Evolutionary conservation across 495 filamentous ascomycete genomes (phyloP).

Genomic region (Bryoglossum gracile): DNA sequence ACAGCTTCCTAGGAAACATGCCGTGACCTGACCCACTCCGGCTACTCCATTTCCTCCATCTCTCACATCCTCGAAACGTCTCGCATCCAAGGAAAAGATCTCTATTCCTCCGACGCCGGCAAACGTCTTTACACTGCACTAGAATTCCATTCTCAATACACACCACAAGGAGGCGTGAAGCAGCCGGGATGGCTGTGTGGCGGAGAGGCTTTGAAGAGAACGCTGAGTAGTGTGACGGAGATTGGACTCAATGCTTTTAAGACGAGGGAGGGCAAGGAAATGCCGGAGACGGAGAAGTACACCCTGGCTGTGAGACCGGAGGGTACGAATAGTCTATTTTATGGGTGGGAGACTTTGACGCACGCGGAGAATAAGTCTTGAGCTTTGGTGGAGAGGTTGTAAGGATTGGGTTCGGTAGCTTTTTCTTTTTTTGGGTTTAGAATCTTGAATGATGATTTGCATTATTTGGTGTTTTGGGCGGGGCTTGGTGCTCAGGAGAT

Average conservation of each 20-base stretch:
- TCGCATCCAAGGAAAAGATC: slow-evolving; percentile 27
- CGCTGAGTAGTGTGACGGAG: slow-evolving; percentile 18
- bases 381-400: too few species aligned
- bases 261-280: slow-evolving; percentile 15
- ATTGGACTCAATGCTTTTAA: slow-evolving; percentile 26
- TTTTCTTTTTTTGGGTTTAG: too few species aligned
- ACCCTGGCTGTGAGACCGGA: slow-evolving; percentile 19
- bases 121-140: slow-evolving; percentile 21
- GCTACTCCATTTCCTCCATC: slow-evolving; percentile 26
- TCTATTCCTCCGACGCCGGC: slow-evolving; percentile 21
- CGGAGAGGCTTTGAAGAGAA: neutral
- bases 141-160: slow-evolving; percentile 23
- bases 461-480: too few species aligned
- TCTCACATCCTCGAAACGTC: slow-evolving; percentile 26
- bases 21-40: slow-evolving; percentile 26
- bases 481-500: too few species aligned
- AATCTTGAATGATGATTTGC: too few species aligned
- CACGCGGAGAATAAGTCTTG: slow-evolving; percentile 20
- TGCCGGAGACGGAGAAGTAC: slow-evolving; percentile 23
- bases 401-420: too few species aligned
- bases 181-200: slow-evolving; percentile 24
- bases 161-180: slow-evolving; percentile 1
- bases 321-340: slow-evolving; percentile 21
- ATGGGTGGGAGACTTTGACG: slow-evolving; percentile 27
- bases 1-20: too few species aligned